A percentile compares a stretch with the other conserved stretches of the same genome.
Conservation (phyloP, 768 basidiomycete genomes). For the Amanita rimosa region DNA sequence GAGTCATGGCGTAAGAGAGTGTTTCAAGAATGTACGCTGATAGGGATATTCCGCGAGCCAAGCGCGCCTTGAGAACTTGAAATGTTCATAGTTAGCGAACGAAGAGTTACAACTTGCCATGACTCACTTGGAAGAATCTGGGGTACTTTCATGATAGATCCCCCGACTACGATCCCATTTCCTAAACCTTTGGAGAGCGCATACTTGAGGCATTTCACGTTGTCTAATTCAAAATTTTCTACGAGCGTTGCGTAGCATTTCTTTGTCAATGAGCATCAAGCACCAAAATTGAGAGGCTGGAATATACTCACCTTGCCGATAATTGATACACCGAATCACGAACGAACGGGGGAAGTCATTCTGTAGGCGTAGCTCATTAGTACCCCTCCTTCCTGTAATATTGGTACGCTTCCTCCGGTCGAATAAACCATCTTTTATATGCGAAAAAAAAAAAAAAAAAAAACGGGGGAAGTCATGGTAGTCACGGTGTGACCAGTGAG, state of each 20-base stretch:
- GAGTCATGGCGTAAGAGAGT: slow-evolving; percentile 78
- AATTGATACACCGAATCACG: slow-evolving; percentile 70
- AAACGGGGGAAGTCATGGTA: slow-evolving; percentile 63
- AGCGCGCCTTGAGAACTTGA: slow-evolving; percentile 58
- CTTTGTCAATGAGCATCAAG: slow-evolving; percentile 24
- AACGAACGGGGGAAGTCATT: slow-evolving; percentile 82
- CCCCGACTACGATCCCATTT: slow-evolving; percentile 84
- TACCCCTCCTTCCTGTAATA: too few species aligned
- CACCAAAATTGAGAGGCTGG: background rate
- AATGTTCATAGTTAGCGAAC: slow-evolving; percentile 5
- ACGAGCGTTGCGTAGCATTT: slow-evolving; percentile 87
- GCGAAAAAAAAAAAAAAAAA: too few species aligned
- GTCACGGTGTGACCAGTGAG: slow-evolving; percentile 37
- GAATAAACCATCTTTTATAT: too few species aligned
- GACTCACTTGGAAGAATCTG: slow-evolving; percentile 65
- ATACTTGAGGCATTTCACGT: slow-evolving; percentile 83
- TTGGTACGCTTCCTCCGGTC: too few species aligned
- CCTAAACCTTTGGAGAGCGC: slow-evolving; percentile 88
- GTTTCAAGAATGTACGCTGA: slow-evolving; percentile 88
- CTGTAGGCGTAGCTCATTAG: too few species aligned
- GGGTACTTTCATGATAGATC: slow-evolving; percentile 92
- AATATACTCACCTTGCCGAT: slow-evolving; percentile 58
- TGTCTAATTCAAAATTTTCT: slow-evolving; percentile 67
- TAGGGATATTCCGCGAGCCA: slow-evolving; percentile 81
- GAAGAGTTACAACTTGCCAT: background rate